These are phyloP conservation scores for Pseudozyma sp. DNA, from an alignment of 1,284 basidiomycete species.

Conservation along the genomic window DNA sequence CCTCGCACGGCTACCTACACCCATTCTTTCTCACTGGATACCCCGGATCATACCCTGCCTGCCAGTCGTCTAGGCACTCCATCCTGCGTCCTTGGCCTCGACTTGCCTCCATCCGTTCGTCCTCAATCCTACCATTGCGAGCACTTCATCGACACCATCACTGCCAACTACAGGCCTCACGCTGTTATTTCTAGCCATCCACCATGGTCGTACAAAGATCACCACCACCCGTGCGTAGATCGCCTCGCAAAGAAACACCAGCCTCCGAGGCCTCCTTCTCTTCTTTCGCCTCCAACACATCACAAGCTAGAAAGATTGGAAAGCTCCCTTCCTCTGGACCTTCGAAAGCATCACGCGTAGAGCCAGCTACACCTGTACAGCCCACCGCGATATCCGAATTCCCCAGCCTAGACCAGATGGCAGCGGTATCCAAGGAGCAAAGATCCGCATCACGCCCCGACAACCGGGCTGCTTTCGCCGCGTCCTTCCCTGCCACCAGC, in stretches of 20 bases:
- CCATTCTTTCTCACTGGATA: conserved; percentile 4
- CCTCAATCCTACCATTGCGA: too few species aligned
- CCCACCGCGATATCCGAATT: conserved; percentile 23
- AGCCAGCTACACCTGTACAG: conserved; percentile 30
- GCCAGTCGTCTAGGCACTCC: background rate
- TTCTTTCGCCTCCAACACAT: conserved; percentile 13
- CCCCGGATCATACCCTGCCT: conserved; percentile 17
- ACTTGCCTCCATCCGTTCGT: background rate
- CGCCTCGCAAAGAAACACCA: conserved; percentile 31
- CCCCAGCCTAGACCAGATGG: conserved; percentile 50
- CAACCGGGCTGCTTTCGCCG: conserved; percentile 34
- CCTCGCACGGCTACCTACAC: background rate
- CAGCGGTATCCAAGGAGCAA: conserved; percentile 38
- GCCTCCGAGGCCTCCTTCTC: conserved; percentile 17
- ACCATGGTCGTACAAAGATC: conserved; percentile 40
- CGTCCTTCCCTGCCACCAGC: conserved; percentile 25
- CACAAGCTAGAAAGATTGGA: conserved; percentile 18
- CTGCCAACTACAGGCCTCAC: too few species aligned
- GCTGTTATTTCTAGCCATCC: background rate
- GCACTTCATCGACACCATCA: background rate
- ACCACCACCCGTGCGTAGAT: conserved; percentile 35
- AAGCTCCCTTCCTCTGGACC: conserved; percentile 20
- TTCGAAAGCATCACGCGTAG: conserved; percentile 17
- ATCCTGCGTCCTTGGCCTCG: background rate
- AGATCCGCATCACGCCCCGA: conserved; percentile 30